These are phyloP conservation scores for Tylopilus balloui DNA, from an alignment of 768 basidiomycete species.

Conservation along the genomic window DNA sequence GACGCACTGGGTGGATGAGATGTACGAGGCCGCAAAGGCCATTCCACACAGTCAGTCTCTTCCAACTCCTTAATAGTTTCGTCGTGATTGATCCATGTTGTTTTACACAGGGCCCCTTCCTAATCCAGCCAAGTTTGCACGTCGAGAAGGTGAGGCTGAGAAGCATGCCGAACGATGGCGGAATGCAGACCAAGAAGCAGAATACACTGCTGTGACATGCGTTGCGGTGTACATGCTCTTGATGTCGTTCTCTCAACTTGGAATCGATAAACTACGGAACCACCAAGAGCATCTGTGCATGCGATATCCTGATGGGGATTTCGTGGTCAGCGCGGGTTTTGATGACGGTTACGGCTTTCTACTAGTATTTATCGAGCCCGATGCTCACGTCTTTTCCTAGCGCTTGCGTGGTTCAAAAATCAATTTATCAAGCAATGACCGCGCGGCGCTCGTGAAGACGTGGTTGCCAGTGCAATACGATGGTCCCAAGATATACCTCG, in stretches of 20 bases:
- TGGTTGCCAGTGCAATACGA: constrained; percentile 82
- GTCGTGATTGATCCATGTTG: not conserved
- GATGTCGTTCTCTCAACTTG: constrained; percentile 90
- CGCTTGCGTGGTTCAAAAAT: constrained; percentile 85
- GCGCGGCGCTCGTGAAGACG: constrained; percentile 82
- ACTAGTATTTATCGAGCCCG: constrained; percentile 2
- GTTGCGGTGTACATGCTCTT: constrained; percentile 87
- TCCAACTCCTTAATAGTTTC: not conserved
- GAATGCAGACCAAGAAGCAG: constrained; percentile 73
- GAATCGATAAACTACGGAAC: constrained; percentile 76
- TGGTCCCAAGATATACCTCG: constrained; percentile 78
- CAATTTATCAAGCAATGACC: constrained; percentile 91
- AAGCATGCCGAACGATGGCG: constrained; percentile 64
- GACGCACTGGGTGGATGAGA: constrained; percentile 91
- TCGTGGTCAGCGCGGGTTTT: constrained; percentile 74
- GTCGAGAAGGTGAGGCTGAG: constrained; percentile 68
- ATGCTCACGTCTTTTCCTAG: constrained; percentile 33
- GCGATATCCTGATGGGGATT: constrained; percentile 70
- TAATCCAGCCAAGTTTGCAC: constrained; percentile 70
- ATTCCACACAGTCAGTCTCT: constrained; percentile 69
- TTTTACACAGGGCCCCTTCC: constrained; percentile 63
- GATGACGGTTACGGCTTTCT: constrained; percentile 55
- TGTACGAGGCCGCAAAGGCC: constrained; percentile 85
- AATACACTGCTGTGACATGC: constrained; percentile 79
- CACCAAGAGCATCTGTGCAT: constrained; percentile 81